These are phyloP conservation scores for Jackrogersella multiformis DNA, from an alignment of 495 filamentous ascomycete genomes.

Conservation along the genomic window DNA sequence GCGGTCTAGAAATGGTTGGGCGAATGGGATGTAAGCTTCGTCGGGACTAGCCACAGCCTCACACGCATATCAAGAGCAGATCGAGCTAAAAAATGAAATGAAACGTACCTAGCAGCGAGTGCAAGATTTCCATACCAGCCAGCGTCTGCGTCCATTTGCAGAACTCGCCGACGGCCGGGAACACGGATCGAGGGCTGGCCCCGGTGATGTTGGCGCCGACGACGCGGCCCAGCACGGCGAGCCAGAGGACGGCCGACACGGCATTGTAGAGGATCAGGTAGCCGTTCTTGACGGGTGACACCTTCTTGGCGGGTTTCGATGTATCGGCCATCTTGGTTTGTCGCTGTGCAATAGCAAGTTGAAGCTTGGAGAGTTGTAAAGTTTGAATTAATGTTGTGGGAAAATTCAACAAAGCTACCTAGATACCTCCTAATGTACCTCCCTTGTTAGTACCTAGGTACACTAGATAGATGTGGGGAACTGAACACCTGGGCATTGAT, in stretches of 20 bases:
- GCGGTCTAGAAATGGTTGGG: neutral
- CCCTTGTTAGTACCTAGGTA: neutral
- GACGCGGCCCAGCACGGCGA: constrained; percentile 69
- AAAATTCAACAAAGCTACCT: constrained; percentile 18
- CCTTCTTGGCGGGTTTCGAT: constrained; percentile 39
- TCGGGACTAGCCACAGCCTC: neutral
- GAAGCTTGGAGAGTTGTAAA: neutral
- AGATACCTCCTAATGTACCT: neutral
- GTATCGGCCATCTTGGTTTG: constrained; percentile 35
- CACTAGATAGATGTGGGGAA: neutral
- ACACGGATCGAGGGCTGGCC: constrained; percentile 45
- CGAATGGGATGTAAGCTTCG: neutral
- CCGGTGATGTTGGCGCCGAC: constrained; percentile 47
- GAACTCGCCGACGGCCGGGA: constrained; percentile 68
- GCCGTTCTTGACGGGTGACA: constrained; percentile 56
- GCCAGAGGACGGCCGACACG: constrained; percentile 78
- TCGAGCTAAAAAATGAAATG: neutral
- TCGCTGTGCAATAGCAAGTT: neutral
- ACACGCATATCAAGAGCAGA: neutral
- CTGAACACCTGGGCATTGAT: constrained; percentile 19
- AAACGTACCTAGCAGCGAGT: constrained; percentile 71
- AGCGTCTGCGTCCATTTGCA: constrained; percentile 82
- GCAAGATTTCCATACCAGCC: constrained; percentile 82
- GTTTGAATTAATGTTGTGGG: constrained; percentile 11
- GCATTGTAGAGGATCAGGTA: constrained; percentile 90